Evolutionary conservation across 805 yeast genomes (phyloP), one percentile per base, ranked within the genome.

Genomic region (Nakazawaea populi): DNA sequence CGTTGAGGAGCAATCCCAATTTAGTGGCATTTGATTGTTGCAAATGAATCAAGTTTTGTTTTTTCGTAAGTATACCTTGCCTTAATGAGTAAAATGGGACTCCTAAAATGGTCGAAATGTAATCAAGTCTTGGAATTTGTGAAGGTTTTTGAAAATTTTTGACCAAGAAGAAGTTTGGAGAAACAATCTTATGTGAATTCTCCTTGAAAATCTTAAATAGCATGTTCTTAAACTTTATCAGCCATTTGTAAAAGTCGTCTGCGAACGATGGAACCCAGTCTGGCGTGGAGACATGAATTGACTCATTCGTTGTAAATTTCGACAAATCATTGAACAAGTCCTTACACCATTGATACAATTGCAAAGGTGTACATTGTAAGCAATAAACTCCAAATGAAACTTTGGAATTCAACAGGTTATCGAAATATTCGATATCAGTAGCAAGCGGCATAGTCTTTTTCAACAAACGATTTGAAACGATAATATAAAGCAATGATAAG

Each of bases 381-480:
- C 73, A 56, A 52, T 76, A 76, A 1, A 74, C 18, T 2, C 60
- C 46, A 14, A 66, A 52, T 31, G 69, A 65, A 18, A 60, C 55
- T 2, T 60, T 60, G 4, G 74, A 69, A 10, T 67, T 56, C 3
- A 68, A 56, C 0, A 72, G 59, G 1, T 62, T 47, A 30, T 77
- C 77, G 70, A 75, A 80, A 58, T 79, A 80, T 34, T 63, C 63
- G n/a, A 77, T 55, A 54, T 75, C 77, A 40, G 71, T 72, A 27
- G 64, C 53, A 11, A 77, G 55, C 7, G 77, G 74, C 4, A 76
- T 54, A 1, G 83, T 76, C 12, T 65, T 62, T 6, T 59, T 57
- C 38, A 79, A 58, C 30, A 78, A 56, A 1, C 61, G 54, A 31
- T 70, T 55, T 31, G 61, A 55, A 5, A 57, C 42, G 1, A 49